Evolutionary conservation across 805 yeast genomes (phyloP).

Genomic region (Kodamaea hsintzibuensis): DNA sequence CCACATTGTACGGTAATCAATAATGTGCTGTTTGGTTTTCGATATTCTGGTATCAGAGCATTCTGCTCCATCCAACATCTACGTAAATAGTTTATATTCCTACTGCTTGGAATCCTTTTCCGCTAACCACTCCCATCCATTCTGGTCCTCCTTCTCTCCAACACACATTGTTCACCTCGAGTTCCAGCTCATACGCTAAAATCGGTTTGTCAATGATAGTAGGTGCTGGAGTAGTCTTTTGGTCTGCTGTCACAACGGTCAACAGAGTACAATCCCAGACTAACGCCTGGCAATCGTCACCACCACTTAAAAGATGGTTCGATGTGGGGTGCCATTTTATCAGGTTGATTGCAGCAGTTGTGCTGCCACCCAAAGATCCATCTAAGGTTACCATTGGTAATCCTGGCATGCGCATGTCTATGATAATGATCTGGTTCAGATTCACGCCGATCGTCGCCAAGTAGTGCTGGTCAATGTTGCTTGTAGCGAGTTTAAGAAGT

Average conservation of each 20-base stretch:
- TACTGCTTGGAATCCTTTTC: slow-evolving; percentile 70
- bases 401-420: slow-evolving; percentile 90
- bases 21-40: too few relatives aligned
- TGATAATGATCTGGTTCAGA: slow-evolving; percentile 61
- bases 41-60: too few relatives aligned
- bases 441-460: slow-evolving; percentile 80
- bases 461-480: slow-evolving; percentile 77
- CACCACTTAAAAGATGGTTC: slow-evolving; percentile 61
- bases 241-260: background rate
- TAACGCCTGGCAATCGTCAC: slow-evolving; percentile 72
- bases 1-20: too few relatives aligned
- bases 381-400: slow-evolving; percentile 69
- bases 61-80: background rate
- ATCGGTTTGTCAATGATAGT: slow-evolving; percentile 34
- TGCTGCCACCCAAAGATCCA: slow-evolving; percentile 51
- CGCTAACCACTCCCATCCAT: slow-evolving; percentile 78
- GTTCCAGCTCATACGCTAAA: slow-evolving; percentile 57
- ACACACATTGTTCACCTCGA: slow-evolving; percentile 74
- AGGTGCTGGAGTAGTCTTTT: background rate
- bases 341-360: slow-evolving; percentile 65
- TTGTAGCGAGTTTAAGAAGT: slow-evolving; percentile 72
- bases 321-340: slow-evolving; percentile 83
- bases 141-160: slow-evolving; percentile 70
- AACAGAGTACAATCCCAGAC: slow-evolving; percentile 59
- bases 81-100: slow-evolving; percentile 23